A percentile compares a stretch with the other conserved stretches of the same genome.
phyloP scores from a whole-genome alignment of 1,139 yeast genomes.

The Yamadazyma dushanensis region DNA sequence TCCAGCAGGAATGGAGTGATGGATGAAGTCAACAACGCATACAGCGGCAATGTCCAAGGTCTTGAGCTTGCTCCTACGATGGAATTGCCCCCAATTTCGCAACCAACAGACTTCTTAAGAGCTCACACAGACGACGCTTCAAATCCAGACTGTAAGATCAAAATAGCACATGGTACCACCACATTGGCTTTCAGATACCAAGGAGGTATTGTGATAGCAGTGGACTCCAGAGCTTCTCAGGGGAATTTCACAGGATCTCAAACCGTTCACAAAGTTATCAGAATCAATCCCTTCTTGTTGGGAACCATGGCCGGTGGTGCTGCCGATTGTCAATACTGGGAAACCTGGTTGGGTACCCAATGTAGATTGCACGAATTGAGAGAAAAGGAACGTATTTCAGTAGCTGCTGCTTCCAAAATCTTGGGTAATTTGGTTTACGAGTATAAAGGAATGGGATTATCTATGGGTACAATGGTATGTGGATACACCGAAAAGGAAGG shows the following conservation, averaged over 20 bases:
- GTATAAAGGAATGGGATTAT: conserved; percentile 97
- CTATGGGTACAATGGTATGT: conserved; percentile 99
- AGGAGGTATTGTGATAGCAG: conserved; percentile 96
- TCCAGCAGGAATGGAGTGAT: conserved; percentile 28
- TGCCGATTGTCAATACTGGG: conserved; percentile 99
- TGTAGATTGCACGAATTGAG: conserved; percentile 93
- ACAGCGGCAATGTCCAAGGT: conserved; percentile 2
- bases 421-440: conserved; percentile 86
- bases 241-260: conserved; percentile 99
- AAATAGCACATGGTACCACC: conserved; percentile 98
- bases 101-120: conserved; percentile 90
- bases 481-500: conserved; percentile 96
- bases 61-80: conserved; percentile 62
- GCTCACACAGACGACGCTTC: conserved; percentile 96
- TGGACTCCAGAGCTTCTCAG: conserved; percentile 97
- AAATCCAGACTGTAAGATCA: conserved; percentile 92
- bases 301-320: conserved; percentile 99
- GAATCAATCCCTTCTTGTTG: conserved; percentile 88
- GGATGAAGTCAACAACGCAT: conserved; percentile 31
- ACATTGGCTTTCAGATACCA: conserved; percentile 94
- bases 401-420: conserved; percentile 96
- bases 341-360: conserved; percentile 96
- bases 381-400: conserved; percentile 91
- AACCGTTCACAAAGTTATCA: conserved; percentile 95
- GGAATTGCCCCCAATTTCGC: conserved; percentile 79